Base-by-base conservation (phyloP, 257 asterid genomes). In the Parsonsia alboflavescens region DNA sequence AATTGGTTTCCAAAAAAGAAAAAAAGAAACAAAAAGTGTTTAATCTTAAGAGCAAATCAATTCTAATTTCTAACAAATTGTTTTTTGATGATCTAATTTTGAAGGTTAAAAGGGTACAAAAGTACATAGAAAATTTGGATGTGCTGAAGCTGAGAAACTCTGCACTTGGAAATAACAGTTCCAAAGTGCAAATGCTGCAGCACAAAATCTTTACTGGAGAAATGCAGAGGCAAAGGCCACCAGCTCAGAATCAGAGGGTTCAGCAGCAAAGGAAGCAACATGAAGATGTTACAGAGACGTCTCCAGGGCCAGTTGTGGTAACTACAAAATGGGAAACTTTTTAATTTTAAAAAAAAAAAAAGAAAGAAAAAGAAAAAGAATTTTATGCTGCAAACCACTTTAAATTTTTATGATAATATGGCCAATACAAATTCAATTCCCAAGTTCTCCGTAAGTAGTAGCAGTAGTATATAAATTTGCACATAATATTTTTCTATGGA, bases 81-180 rank as follows among this genome's bases (percentile, higher is more conserved):
- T 6, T 42, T 28, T 15, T 45, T 66, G 24, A n/a, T 30, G 50
- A 0, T 3, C 59, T 56, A 17, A 44, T 69, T 74, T 76, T 76
- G 77, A 61, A 93, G 98, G 98, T 93, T 78, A 94, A 89, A 72
- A 90, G 93, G 85, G 99, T 92, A 74, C 99, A 94, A 70, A 90
- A 85, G 71, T 87, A 86, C 78, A 90, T 94, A 6, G 97, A 94
- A 82, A 82, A 84, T 82, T 97, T 94, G 54, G 99, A 94, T 70
- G 10, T 78, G 84, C 73, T 94, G 75, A 90, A 91, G 90, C 77
- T 71, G 7, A 86, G 65, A 84, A 92, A 91, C 81, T 79, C 89
- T 26, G 76, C 79, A 28, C 59, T 82, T 28, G 88, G 82, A 53
- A 83, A 44, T 50, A 73, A 50, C 13, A 52, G 58, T 53, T 68